Conservation (phyloP, 768 basidiomycete species). For the Psilocybe sp. region DNA sequence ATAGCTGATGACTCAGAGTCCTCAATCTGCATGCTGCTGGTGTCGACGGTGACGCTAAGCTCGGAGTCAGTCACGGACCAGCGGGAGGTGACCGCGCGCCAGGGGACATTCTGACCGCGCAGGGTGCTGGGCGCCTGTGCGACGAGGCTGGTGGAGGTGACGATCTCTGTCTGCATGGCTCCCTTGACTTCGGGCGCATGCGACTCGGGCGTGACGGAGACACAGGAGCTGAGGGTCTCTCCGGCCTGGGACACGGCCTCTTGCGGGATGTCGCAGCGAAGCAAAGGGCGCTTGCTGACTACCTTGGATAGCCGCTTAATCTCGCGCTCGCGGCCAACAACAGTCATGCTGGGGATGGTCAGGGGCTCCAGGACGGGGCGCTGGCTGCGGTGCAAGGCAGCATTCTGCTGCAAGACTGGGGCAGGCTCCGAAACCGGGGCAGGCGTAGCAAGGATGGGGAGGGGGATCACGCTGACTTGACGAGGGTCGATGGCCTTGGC, state of each 20-base stretch:
- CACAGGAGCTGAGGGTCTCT: slow-evolving; percentile 12
- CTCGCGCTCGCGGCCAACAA: slow-evolving; percentile 3
- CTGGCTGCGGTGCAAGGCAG: background rate
- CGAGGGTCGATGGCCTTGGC: slow-evolving; percentile 38
- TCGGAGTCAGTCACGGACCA: slow-evolving; percentile 3
- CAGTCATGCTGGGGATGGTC: background rate
- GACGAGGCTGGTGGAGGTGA: slow-evolving; percentile 2
- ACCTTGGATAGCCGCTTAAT: background rate
- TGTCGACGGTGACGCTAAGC: background rate
- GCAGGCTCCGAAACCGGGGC: background rate
- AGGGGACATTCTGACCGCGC: slow-evolving; percentile 6
- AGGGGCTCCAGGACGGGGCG: background rate
- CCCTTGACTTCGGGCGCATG: too few species aligned
- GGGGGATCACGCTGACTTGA: slow-evolving; percentile 34
- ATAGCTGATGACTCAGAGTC: background rate
- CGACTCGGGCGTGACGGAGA: slow-evolving; percentile 4
- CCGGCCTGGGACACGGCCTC: background rate
- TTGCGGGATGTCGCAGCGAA: slow-evolving; percentile 25
- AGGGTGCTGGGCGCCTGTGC: background rate
- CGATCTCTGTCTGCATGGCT: too few species aligned
- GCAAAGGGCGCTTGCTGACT: slow-evolving; percentile 9
- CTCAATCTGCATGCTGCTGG: background rate
- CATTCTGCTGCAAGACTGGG: background rate
- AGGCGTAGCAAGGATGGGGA: slow-evolving; percentile 13
- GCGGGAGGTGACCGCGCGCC: slow-evolving; percentile 5